Evolutionary conservation across 441 rosid genomes (phyloP), one percentile per base, ranked within the genome.

Genomic region (Lagerstroemia fauriei): DNA sequence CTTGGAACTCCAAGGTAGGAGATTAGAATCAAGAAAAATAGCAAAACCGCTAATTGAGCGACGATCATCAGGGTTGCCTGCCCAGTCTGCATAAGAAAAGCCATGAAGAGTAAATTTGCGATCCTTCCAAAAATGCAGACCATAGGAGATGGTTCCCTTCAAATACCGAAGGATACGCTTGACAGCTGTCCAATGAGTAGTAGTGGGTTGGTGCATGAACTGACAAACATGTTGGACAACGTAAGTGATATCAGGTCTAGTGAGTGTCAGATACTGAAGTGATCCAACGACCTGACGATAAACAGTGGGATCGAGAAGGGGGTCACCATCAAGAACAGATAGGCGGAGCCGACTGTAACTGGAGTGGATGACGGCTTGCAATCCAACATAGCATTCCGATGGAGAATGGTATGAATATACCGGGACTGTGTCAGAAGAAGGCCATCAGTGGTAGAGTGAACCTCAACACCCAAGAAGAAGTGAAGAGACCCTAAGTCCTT

Each of bases 211-310:
- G 22, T 48, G 76, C 77, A 71, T 53, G 31, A 31, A 80, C 17
- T 80, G 77, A 12, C 69, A n/a, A 6, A 80, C 32, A 10, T 29
- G 6, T 6, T 38, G 50, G 3, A 72, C 70, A 8, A 11, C 82
- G 71, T 29, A 80, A 0, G 70, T 9, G 24, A 71, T 53, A 56
- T 80, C 77, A 2, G 57, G 77, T 25, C 77, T 20, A 6, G 77
- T 80, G 3, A 51, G 9, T 18, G 75, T 29, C 16, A 51, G 29
- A 57, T 79, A 80, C 32, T 79, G 81, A 5, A 78, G 59, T 7
- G 18, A 18, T 0, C 47, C 75, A 65, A 68, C 44, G 17, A 66
- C 34, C 3, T n/a, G 24, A 0, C 81, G 24, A 68, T 78, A 68
- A 1, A 18, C 17, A 6, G 75, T 27, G 31, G 75, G 46, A 69